Evolutionary conservation across 164 flowering plant genomes (phyloP).

Genomic region (Taxillus chinensis): DNA sequence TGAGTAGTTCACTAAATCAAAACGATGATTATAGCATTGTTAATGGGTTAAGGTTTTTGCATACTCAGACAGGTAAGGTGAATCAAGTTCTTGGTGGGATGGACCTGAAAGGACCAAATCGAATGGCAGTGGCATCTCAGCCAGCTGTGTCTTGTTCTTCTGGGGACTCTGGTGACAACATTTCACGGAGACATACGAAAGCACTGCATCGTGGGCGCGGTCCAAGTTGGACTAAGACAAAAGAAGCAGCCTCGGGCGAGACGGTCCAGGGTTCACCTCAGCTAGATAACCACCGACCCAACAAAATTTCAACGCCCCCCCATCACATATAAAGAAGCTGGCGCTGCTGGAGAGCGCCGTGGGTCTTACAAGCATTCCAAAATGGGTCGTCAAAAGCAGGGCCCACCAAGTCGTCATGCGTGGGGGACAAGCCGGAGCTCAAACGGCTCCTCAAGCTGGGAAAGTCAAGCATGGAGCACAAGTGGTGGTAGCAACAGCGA

Average conservation of each 20-base stretch:
- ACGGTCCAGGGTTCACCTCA: not conserved
- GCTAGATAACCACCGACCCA: no score
- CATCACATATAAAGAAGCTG: no score
- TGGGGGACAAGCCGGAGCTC: conserved; percentile 10
- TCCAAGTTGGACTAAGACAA: not conserved
- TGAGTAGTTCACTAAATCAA: not conserved
- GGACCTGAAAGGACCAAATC: not conserved
- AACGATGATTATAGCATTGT: not conserved
- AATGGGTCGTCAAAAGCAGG: not conserved
- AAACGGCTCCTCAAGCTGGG: conserved; percentile 17
- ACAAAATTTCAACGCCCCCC: no score
- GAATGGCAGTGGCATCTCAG: not conserved
- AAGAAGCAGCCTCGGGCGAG: not conserved
- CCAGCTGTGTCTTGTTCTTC: not conserved
- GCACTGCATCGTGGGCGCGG: not conserved
- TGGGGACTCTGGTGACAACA: not conserved
- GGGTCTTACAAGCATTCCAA: not conserved
- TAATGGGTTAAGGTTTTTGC: not conserved
- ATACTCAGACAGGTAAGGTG: not conserved
- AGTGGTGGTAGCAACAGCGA: not conserved
- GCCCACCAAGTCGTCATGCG: conserved; percentile 6
- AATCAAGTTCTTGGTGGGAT: not conserved
- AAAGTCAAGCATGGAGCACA: conserved; percentile 13
- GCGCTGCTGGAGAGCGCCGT: not conserved
- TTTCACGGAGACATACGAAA: not conserved